Evolutionary conservation across 2,329 filamentous ascomycete genomes (phyloP), one percentile per base, ranked within the genome.

Genomic region (Talaromyces sp.): DNA sequence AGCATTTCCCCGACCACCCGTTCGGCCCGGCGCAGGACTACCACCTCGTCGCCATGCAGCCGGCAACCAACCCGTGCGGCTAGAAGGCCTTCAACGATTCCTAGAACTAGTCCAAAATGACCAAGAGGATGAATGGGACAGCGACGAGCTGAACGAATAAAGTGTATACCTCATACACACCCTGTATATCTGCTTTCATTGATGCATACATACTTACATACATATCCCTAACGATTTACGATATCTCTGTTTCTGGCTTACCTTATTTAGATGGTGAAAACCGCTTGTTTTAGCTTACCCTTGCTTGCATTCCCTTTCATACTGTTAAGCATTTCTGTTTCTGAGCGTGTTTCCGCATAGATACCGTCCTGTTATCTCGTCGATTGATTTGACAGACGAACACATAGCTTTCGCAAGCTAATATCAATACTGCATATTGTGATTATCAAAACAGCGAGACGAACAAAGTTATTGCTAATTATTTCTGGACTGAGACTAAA

Each of bases 111-210:
- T 83, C 6, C 72, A 76, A 63, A 77, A 82, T 60, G 84, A 87
- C 66, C 78, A 82, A 48, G 84, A 87, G 72, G 84, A 86, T 68
- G 84, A 81, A 65, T 87, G 84, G 84, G 83, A 86, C 67, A 85
- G 83, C 67, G 84, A 87, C 70, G 84, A 86, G 69, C 68, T 86
- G 60, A 82, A 84, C 19, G 81, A 81, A 14, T 66, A 41, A 64
- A 6, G n/a, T 24, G n/a, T 39, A 37, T 3, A 6, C 3, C 13
- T 19, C 24, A 43, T 33, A 64, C 61, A 47, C 43, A 19, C 48
- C 3, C 33, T 48, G 50, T 63, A 57, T 10, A 48, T 43, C 24
- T 63, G 22, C 1, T 57, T 27, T 45, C 31, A 14, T 14, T 37
- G 52, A 56, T 37, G n/a, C 52, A 39, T 37, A 14, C 31, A 56